A percentile compares a stretch with the other conserved stretches of the same genome.
Evolutionary conservation across 2,329 filamentous ascomycete species (phyloP).

Genomic region (Lachnum nothofagi): DNA sequence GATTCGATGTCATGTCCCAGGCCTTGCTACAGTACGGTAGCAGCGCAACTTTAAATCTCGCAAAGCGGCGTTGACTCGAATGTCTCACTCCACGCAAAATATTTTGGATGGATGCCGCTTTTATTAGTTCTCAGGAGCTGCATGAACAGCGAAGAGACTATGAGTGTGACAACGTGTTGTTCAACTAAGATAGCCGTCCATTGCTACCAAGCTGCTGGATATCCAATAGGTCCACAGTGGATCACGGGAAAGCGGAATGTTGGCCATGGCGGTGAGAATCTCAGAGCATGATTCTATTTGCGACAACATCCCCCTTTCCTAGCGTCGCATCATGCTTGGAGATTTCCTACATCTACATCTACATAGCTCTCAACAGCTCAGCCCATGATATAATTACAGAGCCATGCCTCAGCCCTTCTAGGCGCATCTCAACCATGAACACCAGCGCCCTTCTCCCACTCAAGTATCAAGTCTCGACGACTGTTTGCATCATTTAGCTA

Average conservation of each 20-base stretch:
- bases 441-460: background rate
- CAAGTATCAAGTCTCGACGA: conserved; percentile 1
- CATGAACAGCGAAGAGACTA: background rate
- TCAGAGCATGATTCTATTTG: background rate
- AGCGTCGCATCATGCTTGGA: background rate
- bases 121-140: too few relatives aligned
- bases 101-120: background rate
- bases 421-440: background rate
- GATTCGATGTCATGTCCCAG: too few relatives aligned
- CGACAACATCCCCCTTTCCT: background rate
- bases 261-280: background rate
- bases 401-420: background rate
- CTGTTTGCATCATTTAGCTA: background rate
- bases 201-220: too few relatives aligned
- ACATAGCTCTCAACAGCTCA: background rate
- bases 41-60: too few relatives aligned
- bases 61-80: too few relatives aligned
- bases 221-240: too few relatives aligned
- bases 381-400: background rate
- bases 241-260: too few relatives aligned
- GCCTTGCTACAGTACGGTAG: too few relatives aligned
- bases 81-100: too few relatives aligned
- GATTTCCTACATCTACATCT: background rate
- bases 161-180: background rate
- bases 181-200: background rate